Conservation (phyloP, 1,284 basidiomycete species). For the Irpex sp. region DNA sequence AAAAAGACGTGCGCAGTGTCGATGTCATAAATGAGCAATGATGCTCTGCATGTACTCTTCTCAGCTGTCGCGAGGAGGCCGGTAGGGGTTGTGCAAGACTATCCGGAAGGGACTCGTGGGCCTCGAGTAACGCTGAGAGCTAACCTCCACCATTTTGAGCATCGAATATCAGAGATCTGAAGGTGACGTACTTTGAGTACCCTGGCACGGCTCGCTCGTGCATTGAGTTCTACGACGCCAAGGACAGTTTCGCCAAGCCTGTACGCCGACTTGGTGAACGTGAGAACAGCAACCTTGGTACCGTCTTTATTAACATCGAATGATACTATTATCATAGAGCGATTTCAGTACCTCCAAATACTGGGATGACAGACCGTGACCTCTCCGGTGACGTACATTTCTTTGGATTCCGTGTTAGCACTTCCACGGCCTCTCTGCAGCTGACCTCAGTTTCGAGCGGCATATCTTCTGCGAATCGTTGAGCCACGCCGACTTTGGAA, state of each 20-base stretch:
- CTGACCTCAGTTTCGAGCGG: slow-evolving; percentile 47
- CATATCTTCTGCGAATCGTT: slow-evolving; percentile 23
- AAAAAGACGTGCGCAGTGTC: slow-evolving; percentile 74
- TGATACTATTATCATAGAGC: slow-evolving; percentile 53
- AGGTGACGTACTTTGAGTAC: slow-evolving; percentile 66
- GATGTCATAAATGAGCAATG: slow-evolving; percentile 72
- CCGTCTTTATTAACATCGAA: slow-evolving; percentile 94
- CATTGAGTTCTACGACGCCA: slow-evolving; percentile 86
- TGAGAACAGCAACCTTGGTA: slow-evolving; percentile 83
- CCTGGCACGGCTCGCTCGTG: slow-evolving; percentile 49
- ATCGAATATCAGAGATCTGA: not conserved
- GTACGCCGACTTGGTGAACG: slow-evolving; percentile 86
- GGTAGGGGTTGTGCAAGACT: slow-evolving; percentile 35
- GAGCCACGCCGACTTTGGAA: not conserved
- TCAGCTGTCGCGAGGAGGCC: slow-evolving; percentile 43
- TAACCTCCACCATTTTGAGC: slow-evolving; percentile 25
- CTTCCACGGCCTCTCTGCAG: slow-evolving; percentile 88
- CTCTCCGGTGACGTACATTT: slow-evolving; percentile 58
- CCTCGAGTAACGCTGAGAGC: slow-evolving; percentile 83
- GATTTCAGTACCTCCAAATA: slow-evolving; percentile 1
- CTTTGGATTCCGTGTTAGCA: slow-evolving; percentile 82
- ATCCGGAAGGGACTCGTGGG: slow-evolving; percentile 77
- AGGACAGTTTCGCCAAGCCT: slow-evolving; percentile 86
- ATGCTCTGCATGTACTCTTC: slow-evolving; percentile 80
- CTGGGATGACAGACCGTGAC: not conserved